Evolutionary conservation across 495 filamentous ascomycete genomes (phyloP), one percentile per base, ranked within the genome.

Genomic region (Astrocystis sublimbata): DNA sequence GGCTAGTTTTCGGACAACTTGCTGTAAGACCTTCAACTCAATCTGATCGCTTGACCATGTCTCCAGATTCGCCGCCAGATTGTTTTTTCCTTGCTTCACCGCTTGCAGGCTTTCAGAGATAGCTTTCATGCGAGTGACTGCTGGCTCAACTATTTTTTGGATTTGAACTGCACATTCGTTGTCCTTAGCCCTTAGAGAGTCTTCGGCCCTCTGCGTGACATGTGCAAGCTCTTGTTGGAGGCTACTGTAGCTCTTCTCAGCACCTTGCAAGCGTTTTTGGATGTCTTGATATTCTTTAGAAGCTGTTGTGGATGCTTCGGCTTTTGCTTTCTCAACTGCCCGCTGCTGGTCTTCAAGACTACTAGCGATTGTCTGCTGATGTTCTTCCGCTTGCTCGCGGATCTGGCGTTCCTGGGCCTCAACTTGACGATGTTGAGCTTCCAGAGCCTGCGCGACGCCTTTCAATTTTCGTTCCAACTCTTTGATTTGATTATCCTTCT

Each of bases 181-280:
- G 40, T 60, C 49, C 56, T 57, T 57, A 13, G 28, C 54, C 60
- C 41, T 41, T 7, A 38, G 60, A 17, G 31, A 45, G 21, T 21
- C 26, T 15, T 66, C 64, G 24, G 12, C 23, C 6, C 6, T 41
- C 15, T 45, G 41, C 51, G 55, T 36, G 33, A 58, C 65, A 49
- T 65, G 68, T 26, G 54, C 58, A 1, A 70, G 59, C 30, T 71
- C 69, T 38, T 61, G 33, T 42, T 70, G 60, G 15, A 71, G 59
- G 35, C 63, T 61, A 26, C 50, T 54, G 10, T 61, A 58, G 15
- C 33, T 52, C 24, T 19, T 15, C 52, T 66, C 60, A 12, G 62
- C 41, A 23, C 69, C 66, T 38, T 67, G 50, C 10, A 70, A 63
- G 46, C 33, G 59, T 17, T 66, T 55, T 24, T 71, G 51, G 12